Percentiles rank a stretch among this genome's conserved stretches.
Conservation (phyloP, 2,329 filamentous ascomycete genomes). For the Pyrenophora seminiperda region DNA sequence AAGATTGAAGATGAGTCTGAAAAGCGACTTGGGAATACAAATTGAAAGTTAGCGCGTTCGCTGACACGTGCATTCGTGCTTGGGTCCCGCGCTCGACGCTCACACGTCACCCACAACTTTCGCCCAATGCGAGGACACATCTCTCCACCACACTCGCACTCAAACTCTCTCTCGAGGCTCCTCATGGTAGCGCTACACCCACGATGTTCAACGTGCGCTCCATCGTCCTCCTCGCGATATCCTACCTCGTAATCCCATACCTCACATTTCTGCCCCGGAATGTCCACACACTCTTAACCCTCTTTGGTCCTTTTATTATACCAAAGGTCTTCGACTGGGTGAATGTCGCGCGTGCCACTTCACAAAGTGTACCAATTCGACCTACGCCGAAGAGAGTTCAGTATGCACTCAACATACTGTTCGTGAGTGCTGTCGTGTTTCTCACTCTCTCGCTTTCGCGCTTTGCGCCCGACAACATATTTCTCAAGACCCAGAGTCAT, state of each 20-base stretch:
- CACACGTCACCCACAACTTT: slow-evolving; percentile 17
- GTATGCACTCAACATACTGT: slow-evolving; percentile 66
- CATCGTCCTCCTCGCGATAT: slow-evolving; percentile 38
- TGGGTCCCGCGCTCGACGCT: slow-evolving; percentile 6
- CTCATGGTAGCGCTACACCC: slow-evolving; percentile 16
- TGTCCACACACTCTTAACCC: slow-evolving; percentile 49
- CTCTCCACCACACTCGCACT: slow-evolving; percentile 5
- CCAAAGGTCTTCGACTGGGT: slow-evolving; percentile 70
- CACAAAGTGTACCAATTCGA: slow-evolving; percentile 56
- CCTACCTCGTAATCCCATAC: slow-evolving; percentile 45
- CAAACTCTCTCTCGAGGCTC: neutral
- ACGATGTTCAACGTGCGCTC: slow-evolving; percentile 44
- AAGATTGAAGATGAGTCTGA: too few species aligned
- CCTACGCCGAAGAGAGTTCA: slow-evolving; percentile 60
- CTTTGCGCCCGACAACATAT: slow-evolving; percentile 80
- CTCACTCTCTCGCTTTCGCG: slow-evolving; percentile 68
- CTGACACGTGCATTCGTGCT: slow-evolving; percentile 18
- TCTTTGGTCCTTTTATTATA: slow-evolving; percentile 72
- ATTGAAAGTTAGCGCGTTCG: slow-evolving; percentile 4
- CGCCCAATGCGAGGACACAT: slow-evolving; percentile 16
- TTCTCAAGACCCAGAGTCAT: slow-evolving; percentile 75
- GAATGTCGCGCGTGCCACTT: slow-evolving; percentile 56
- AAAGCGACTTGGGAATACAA: neutral
- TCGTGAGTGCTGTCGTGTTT: slow-evolving; percentile 58
- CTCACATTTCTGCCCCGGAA: slow-evolving; percentile 44